Evolutionary conservation across 345 rosid genomes (phyloP), one percentile per base, ranked within the genome.

Genomic region (Pseudoturritis turrita): DNA sequence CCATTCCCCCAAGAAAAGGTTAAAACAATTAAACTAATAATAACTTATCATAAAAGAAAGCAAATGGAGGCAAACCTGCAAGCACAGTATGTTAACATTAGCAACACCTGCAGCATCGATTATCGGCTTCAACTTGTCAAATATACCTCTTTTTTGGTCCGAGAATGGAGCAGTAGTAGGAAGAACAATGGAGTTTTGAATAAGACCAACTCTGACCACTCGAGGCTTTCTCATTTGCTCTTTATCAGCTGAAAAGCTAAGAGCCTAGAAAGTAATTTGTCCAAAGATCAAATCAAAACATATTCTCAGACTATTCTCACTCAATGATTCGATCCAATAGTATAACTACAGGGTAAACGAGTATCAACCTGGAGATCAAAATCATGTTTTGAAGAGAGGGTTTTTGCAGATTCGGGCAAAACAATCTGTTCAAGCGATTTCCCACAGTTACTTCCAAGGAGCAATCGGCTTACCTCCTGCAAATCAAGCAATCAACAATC

Each of bases 41-140:
- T 6, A 40, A 45, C 45, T 19, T 25, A 37, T n/a, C 29, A 63
- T 53, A 53, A 7, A 33, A 68, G 25, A 39, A 36, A 59, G 43
- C 8, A 51, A 58, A 75, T 0, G 6, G 10, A 41, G 49, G 21
- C 26, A 18, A 68, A 89, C 97, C 81, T 95, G 97, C 70, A 95
- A 83, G 76, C 97, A 95, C 43, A 95, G 73, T 79, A 95, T 82
- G 83, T 95, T 91, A 58, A 91, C 99, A 68, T 93, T 96, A 54
- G 96, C 80, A 79, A 86, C 78, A 73, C 96, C 99, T 17, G 97
- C 99, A 57, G 92, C 81, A 23, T 89, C 96, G 64, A 95, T 85
- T 0, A 91, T 83, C 3, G 95, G 88, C 74, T 80, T 84, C 67
- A 91, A 31, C 80, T 95, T 95, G 65, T 88, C 73, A 63, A 79